Evolutionary conservation across 2,329 filamentous ascomycete genomes (phyloP).

Genomic region (Arthrobotrys pseudoclavata): DNA sequence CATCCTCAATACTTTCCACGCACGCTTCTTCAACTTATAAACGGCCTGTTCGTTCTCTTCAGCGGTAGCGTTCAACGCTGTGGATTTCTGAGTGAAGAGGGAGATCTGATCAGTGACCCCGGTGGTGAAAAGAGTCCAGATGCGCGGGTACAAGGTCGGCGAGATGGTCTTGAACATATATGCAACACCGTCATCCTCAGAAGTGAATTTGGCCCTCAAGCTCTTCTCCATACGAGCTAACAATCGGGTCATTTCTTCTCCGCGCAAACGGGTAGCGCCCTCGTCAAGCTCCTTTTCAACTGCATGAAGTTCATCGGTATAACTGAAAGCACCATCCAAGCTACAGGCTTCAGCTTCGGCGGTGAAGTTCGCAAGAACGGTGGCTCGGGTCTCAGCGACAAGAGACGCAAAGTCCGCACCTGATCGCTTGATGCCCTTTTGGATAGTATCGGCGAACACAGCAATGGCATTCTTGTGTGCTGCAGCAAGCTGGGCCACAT

Average conservation of each 20-base stretch:
- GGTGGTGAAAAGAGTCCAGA: slow-evolving; percentile 87
- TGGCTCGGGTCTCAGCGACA: slow-evolving; percentile 83
- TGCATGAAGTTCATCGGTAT: slow-evolving; percentile 80
- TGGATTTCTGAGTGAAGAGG: slow-evolving; percentile 43
- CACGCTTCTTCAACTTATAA: slow-evolving; percentile 93
- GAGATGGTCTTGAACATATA: slow-evolving; percentile 58
- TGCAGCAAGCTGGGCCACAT: slow-evolving; percentile 86
- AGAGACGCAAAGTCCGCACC: slow-evolving; percentile 92
- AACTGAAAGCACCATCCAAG: slow-evolving; percentile 78
- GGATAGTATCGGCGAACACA: slow-evolving; percentile 88
- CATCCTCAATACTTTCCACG: slow-evolving; percentile 88
- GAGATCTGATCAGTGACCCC: slow-evolving; percentile 72
- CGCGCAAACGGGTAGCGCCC: slow-evolving; percentile 84
- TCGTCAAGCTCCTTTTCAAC: slow-evolving; percentile 93
- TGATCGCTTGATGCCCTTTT: slow-evolving; percentile 90
- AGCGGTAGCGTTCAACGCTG: slow-evolving; percentile 85
- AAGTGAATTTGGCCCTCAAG: slow-evolving; percentile 87
- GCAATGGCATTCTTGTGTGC: slow-evolving; percentile 89
- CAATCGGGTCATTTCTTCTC: slow-evolving; percentile 95
- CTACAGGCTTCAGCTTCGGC: slow-evolving; percentile 79
- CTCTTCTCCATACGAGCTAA: slow-evolving; percentile 92
- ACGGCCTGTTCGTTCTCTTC: slow-evolving; percentile 93
- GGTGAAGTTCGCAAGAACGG: slow-evolving; percentile 80
- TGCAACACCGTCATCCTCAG: slow-evolving; percentile 50
- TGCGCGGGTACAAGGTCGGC: slow-evolving; percentile 83